Conservation (phyloP, 257 asterid genomes). For the Capsicum pubescens region DNA sequence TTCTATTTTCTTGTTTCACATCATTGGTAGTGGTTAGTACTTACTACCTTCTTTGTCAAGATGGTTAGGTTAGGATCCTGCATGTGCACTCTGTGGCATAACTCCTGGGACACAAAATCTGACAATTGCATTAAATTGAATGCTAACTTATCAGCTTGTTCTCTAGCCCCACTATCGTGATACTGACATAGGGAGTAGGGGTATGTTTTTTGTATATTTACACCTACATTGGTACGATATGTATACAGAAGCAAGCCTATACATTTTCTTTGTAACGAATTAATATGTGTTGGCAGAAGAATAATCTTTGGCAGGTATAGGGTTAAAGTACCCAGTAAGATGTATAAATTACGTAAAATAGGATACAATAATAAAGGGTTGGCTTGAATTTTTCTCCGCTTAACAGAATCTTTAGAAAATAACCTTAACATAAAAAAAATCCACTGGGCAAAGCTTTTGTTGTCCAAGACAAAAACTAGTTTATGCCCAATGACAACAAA, state of each 20-base stretch:
- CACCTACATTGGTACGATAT: not conserved
- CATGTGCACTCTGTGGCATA: too few relatives aligned
- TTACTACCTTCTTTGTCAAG: too few relatives aligned
- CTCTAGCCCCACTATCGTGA: not conserved
- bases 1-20: too few relatives aligned
- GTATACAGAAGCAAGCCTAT: conserved; percentile 11
- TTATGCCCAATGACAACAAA: not conserved
- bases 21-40: too few relatives aligned
- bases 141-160: not conserved
- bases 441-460: not conserved
- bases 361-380: not conserved
- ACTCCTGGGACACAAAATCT: too few relatives aligned
- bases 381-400: not conserved
- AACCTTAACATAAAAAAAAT: not conserved
- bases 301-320: not conserved
- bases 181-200: not conserved
- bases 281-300: not conserved
- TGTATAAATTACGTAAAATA: not conserved
- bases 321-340: not conserved
- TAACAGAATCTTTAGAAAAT: not conserved
- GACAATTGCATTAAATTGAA: not conserved
- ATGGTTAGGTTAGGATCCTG: too few relatives aligned
- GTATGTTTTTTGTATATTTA: not conserved
- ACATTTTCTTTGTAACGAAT: not conserved
- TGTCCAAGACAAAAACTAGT: not conserved